Evolutionary conservation across 148 eudicot species (phyloP).

Genomic region (Spergularia bocconei): DNA sequence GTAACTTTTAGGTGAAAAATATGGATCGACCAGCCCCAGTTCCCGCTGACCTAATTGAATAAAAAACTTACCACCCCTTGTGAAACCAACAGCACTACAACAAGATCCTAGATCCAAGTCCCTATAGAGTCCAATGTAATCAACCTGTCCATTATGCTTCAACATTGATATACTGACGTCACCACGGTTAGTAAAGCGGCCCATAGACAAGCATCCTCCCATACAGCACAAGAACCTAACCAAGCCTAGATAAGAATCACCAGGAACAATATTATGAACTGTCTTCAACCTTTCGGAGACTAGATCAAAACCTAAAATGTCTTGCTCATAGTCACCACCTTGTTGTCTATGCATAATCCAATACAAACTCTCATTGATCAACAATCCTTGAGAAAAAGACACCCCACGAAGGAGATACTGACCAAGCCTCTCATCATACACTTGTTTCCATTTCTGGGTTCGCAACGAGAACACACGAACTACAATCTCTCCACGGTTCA

Average conservation of each 20-base stretch:
- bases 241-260: slow-evolving; percentile 21
- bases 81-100: slow-evolving; percentile 19
- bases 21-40: slow-evolving; percentile 26
- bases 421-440: slow-evolving; percentile 12
- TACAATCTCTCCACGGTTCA: not conserved
- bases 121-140: slow-evolving; percentile 27
- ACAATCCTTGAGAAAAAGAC: slow-evolving; percentile 7
- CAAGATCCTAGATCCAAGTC: slow-evolving; percentile 28
- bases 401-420: slow-evolving; percentile 8
- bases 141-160: slow-evolving; percentile 21
- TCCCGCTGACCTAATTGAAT: slow-evolving; percentile 18
- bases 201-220: slow-evolving; percentile 28
- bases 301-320: slow-evolving; percentile 27
- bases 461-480: slow-evolving; percentile 27
- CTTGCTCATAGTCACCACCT: slow-evolving; percentile 16
- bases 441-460: slow-evolving; percentile 19
- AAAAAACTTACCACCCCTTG: slow-evolving; percentile 17
- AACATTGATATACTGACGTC: slow-evolving; percentile 25
- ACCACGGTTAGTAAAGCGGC: slow-evolving; percentile 22
- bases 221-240: slow-evolving; percentile 27
- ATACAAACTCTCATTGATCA: slow-evolving; percentile 20
- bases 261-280: not conserved
- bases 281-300: slow-evolving; percentile 12
- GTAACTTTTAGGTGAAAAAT: slow-evolving; percentile 22
- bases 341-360: slow-evolving; percentile 23